Base-by-base conservation (phyloP, 148 eudicot species). In the Rhododendron henanense region DNA sequence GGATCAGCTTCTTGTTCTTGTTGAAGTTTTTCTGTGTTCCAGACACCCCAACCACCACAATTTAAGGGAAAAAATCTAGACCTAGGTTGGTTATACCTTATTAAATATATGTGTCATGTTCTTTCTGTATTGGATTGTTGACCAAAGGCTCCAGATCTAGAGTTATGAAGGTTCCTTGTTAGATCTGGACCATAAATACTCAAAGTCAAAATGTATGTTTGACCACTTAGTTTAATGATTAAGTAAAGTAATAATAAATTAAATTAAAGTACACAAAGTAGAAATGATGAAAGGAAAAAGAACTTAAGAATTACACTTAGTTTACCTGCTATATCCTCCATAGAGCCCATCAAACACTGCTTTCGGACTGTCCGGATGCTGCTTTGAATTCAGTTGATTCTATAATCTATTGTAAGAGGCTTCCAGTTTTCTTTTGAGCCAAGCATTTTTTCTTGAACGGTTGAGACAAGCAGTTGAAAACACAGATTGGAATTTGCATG, bases 21-120 rank as follows among this genome's bases (percentile, higher is more conserved):
- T 59, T 37, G 37, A 3, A 23, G 48, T 19, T 37, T 57, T 55
- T 33, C 44, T n/a, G 71, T 18, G 35, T 53, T 53, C 47, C 7
- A 10, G 25, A 82, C 18, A 82, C 41, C 84, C 51, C 83, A 55
- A 21, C 69, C 65, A 23, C 84, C 84, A 13, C 55, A 33, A 53
- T 81, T 81, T 35, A 81, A 81, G 48, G 48, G 48, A 35, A 81
- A 81, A 33, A 35, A 41, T 81, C 48, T 55, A 10, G 84, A 18
- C 51, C 53, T 63, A 23, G 47, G 47, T 18, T 35, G 15, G 10
- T 41, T 39, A 21, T 11, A 28, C 25, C 50, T 11, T 59, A 51
- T 82, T 44, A 16, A 82, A 48, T 31, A 59, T 82, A 18, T 55
- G 35, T 13, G 35, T 13, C 53, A 63, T 82, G 65, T 61, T 82